Base-by-base conservation (phyloP, 306 rosid species). In the Dryas alaskensis region DNA sequence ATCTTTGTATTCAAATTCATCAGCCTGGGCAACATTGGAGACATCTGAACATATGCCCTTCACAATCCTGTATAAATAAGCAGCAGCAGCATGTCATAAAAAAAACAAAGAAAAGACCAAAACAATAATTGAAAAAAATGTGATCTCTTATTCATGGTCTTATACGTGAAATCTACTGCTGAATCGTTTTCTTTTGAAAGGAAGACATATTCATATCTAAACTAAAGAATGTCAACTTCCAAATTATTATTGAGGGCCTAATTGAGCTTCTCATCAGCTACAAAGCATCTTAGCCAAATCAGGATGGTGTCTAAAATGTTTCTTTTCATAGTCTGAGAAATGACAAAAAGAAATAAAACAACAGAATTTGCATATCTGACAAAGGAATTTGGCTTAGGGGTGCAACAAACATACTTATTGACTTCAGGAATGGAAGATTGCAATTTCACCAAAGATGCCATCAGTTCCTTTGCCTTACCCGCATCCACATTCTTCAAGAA, bases 1-100 rank as follows among this genome's bases (percentile, higher is more conserved):
- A 84, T 95, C 99, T 67, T 90, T 92, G 85, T 95, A 95, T 63
- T 95, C 99, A 72, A 95, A 95, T 69, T 95, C 99, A 83, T 95
- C 98, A 72, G 78, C 99, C 9, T 78, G 60, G 69, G 77, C 90
- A 78, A 95, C 93, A 57, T 83, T 86, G 19, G 92, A 79, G 60
- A 95, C 99, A 78, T 95, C 98, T 57, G 96, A 68, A 44, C 84
- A 57, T 73, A 70, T 79, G 76, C 89, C 89, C 70, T 88, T 90
- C 51, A 92, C 75, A 76, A 92, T 92, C 84, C 99, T 95, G 81
- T 17, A 7, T 39, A 46, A 47, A 10, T 31, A 65, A 54, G 69
- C 48, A 68, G 55, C 25, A 7, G 39, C 66, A 22, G 31, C 44
- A 22, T 60, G 65, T 40, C 40, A 68, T 8, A 10, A 54, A 66